These are phyloP conservation scores for Flaveria bidentis DNA, from an alignment of 129 eudicot species.

Conservation along the genomic window DNA sequence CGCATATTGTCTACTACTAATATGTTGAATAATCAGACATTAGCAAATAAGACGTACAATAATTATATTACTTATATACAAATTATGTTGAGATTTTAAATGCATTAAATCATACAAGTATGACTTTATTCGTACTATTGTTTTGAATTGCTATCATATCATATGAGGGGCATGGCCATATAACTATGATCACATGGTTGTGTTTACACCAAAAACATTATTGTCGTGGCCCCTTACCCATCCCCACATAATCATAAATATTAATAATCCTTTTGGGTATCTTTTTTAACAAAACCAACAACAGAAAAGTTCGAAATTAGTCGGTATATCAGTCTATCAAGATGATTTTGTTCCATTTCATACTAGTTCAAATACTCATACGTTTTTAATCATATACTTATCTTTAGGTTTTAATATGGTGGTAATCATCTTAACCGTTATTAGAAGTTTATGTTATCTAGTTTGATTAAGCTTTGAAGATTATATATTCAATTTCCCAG, in stretches of 20 bases:
- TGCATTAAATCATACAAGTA: slow-evolving; percentile 13
- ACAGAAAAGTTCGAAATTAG: too few species aligned
- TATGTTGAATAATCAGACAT: background rate
- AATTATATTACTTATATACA: background rate
- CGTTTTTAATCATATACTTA: too few species aligned
- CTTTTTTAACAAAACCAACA: too few species aligned
- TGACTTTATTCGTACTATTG: slow-evolving; percentile 26
- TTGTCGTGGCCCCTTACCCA: slow-evolving; percentile 30
- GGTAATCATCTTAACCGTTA: slow-evolving; percentile 7
- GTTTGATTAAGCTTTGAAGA: background rate
- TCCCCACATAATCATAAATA: slow-evolving; percentile 15
- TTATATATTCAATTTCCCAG: background rate
- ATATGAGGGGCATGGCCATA: slow-evolving; percentile 40
- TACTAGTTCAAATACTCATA: too few species aligned
- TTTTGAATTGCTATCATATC: slow-evolving; percentile 33
- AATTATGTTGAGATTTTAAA: background rate
- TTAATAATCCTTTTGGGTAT: background rate
- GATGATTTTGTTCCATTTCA: too few species aligned
- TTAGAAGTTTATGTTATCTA: background rate
- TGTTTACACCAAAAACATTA: slow-evolving; percentile 30
- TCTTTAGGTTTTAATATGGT: background rate
- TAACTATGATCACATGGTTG: slow-evolving; percentile 38
- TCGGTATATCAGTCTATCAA: too few species aligned
- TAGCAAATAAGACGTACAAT: background rate
- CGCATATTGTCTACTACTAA: background rate